Percentiles rank a stretch among this genome's conserved stretches.
These are phyloP conservation scores for Clarireedia homoeocarpa DNA, from an alignment of 2,329 filamentous ascomycete species.

Conservation along the genomic window DNA sequence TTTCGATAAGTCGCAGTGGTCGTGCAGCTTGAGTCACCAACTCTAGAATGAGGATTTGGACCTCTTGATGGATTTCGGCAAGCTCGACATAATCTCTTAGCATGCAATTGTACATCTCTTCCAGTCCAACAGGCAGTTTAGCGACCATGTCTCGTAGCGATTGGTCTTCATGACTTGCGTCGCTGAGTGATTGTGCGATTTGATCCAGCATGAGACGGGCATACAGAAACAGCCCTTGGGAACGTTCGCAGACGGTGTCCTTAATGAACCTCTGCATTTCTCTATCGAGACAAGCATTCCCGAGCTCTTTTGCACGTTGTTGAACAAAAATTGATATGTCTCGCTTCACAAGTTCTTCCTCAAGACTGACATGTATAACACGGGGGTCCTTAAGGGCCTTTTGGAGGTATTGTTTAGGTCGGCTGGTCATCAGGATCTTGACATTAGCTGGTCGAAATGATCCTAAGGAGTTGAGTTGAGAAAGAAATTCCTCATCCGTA, in stretches of 20 bases:
- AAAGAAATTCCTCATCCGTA: constrained; percentile 31
- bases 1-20: constrained; percentile 16
- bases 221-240: constrained; percentile 6
- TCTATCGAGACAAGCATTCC: neutral
- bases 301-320: neutral
- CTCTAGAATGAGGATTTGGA: constrained; percentile 19
- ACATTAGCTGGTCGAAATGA: constrained; percentile 27
- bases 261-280: neutral
- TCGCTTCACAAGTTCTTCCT: constrained; percentile 30
- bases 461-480: constrained; percentile 29
- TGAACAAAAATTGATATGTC: constrained; percentile 24
- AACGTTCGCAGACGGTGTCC: neutral
- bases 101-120: constrained; percentile 24
- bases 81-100: constrained; percentile 13
- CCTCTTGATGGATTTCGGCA: neutral
- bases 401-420: constrained; percentile 31
- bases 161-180: neutral
- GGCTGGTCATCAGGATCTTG: constrained; percentile 39
- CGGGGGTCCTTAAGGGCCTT: constrained; percentile 22
- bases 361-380: constrained; percentile 32
- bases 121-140: constrained; percentile 17
- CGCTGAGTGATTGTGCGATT: neutral
- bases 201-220: constrained; percentile 8
- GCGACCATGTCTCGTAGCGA: neutral
- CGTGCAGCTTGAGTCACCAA: constrained; percentile 19